Base-by-base conservation (phyloP, 176 grass and related monocot species). In the Aegilops umbellulata region DNA sequence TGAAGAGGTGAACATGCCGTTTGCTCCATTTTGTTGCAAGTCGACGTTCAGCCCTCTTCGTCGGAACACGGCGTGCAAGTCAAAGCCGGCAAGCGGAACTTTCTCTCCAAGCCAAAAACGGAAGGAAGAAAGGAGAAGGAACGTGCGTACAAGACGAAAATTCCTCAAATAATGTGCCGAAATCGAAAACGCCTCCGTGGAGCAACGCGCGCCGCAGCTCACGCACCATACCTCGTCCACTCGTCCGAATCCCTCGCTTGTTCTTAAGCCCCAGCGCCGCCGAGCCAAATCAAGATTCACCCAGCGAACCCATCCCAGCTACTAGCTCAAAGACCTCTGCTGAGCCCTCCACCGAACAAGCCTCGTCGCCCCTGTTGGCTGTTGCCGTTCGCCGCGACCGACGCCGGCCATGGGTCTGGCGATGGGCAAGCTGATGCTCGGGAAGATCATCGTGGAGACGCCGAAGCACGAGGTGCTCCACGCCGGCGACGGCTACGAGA, bases 361-460 rank as follows among this genome's bases (percentile, higher is more conserved):
- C 69, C 32, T 79, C 76, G 30, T 7, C 60, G 24, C 49, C n/a
- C n/a, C n/a, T n/a, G n/a, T n/a, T n/a, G n/a, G n/a, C n/a, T n/a
- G n/a, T 30, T 19, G 24, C 35, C 26, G 2, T 26, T 79, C 76
- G 31, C 13, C 61, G 24, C 51, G 4, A 39, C 29, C 30, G 60
- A 58, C 7, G 61, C 26, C 83, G 14, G 15, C 53, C 85, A 98
- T 95, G 96, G 96, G 96, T 55, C 6, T 76, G 46, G 46, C 74
- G 9, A 53, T 76, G 74, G 74, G 26, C 46, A 76, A 76, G 70
- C 60, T 98, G 75, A 19, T 98, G 1, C 69, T 98, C 3, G 93
- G 96, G 15, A 98, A 89, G 83, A 98, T 98, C 87, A 86, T 86
- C 31, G 96, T 89, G 58, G 96, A 98, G 91, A 95, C 86, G 49